Base-by-base conservation (phyloP, 75 land plant genomes). In the Isoetes taiwanensis region DNA sequence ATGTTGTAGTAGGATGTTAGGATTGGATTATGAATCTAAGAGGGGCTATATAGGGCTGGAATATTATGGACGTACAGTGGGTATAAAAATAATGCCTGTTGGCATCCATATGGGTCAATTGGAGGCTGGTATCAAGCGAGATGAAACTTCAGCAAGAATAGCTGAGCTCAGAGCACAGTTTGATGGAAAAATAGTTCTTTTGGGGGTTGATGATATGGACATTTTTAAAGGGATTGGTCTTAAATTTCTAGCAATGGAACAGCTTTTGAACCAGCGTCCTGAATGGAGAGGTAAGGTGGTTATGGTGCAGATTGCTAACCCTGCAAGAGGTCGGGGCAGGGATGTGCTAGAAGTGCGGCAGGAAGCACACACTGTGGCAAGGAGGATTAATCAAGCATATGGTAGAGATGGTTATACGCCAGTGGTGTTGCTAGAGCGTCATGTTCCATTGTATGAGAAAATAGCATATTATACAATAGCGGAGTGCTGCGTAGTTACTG, bases 151-250 rank as follows among this genome's bases (percentile, higher is more conserved):
- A 27, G 40, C 46, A 64, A 50, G 67, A 27, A 65, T 72, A 2
- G 38, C 19, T 1, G 72, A 77, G 43, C 76, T 77, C 3, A 63
- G 28, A 30, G 40, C 56, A 27, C 67, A 72, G 64, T 72, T 66
- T 27, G 43, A 66, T 55, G 76, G 78, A 12, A 76, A 72, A 59
- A 58, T 59, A 1, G 71, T 76, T 3, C 61, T 77, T 0, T 64
- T 77, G 2, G 79, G 79, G 11, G 76, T 77, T 1, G 79, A 77
- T 46, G 79, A 77, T 31, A 72, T 77, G 79, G 79, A 77, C 32
- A 68, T 77, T 19, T 72, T 77, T 58, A 77, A 77, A 27, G 79
- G 79, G 34, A 72, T 77, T 27, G 71, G 76, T 41, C 54, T 77
- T 34, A 77, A 77, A 72, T 32, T 77, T 16, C 34, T 77, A 46